These are phyloP conservation scores for Gliomastix tumulicola DNA, from an alignment of 2,329 filamentous ascomycete species.

Conservation along the genomic window DNA sequence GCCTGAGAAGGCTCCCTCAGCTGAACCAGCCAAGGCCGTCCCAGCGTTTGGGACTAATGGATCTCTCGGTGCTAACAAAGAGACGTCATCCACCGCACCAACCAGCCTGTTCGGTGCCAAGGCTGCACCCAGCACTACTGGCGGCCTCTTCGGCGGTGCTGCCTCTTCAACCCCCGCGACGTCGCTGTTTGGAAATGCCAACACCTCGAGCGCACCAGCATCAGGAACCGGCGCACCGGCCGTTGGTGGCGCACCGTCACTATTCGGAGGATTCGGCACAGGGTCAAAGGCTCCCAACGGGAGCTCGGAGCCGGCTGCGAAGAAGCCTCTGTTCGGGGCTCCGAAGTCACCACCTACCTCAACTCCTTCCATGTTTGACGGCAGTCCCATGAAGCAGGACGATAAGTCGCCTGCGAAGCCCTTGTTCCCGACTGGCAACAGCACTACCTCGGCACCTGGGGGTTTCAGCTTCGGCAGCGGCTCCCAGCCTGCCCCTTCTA, in stretches of 20 bases:
- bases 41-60: conserved; percentile 5
- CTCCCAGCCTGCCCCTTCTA: conserved; percentile 17
- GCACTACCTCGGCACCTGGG: conserved; percentile 13
- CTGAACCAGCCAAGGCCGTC: conserved; percentile 7
- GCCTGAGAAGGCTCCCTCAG: conserved; percentile 14
- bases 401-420: conserved; percentile 28
- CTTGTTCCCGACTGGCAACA: conserved; percentile 15
- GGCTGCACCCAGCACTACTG: conserved; percentile 6
- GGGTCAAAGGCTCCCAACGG: conserved; percentile 5
- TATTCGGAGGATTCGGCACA: no score
- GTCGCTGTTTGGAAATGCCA: conserved; percentile 7
- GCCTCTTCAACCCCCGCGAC: not conserved
- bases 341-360: conserved; percentile 23
- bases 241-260: no score
- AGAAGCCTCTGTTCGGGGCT: conserved; percentile 29
- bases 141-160: not conserved
- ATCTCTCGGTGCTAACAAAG: not conserved
- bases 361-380: conserved; percentile 25
- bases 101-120: conserved; percentile 22
- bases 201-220: not conserved
- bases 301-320: conserved; percentile 9
- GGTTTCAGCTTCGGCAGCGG: conserved; percentile 25
- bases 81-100: conserved; percentile 3
- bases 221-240: no score
- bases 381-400: conserved; percentile 36